Percentiles rank a stretch among this genome's conserved stretches.
Conservation (phyloP, 1,284 basidiomycete genomes). For the Melampsora americana region DNA sequence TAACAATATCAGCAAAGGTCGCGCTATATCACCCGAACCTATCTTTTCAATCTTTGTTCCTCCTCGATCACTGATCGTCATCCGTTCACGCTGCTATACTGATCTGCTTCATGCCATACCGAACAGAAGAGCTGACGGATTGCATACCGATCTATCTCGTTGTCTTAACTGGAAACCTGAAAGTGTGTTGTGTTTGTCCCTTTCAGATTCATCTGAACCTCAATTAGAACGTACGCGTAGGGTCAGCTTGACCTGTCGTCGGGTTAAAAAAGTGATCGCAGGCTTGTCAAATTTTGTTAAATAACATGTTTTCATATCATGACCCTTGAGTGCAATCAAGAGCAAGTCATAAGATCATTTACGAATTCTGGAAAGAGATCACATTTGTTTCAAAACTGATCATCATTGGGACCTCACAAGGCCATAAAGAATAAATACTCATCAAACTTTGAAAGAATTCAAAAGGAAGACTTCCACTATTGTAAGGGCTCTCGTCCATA, state of each 20-base stretch:
- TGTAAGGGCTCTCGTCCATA: no score
- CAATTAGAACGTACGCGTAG: constrained; percentile 63
- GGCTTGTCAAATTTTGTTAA: constrained; percentile 46
- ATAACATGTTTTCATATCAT: background rate
- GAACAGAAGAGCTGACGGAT: constrained; percentile 60
- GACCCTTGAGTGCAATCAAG: background rate
- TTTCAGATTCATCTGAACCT: constrained; percentile 46
- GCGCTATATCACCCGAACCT: constrained; percentile 64
- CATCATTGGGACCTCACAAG: no score
- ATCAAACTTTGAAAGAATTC: no score
- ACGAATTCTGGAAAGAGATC: no score
- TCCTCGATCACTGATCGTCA: constrained; percentile 74
- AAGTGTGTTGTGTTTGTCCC: constrained; percentile 45
- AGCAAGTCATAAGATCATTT: no score
- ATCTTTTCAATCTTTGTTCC: constrained; percentile 72
- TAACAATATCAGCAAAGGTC: constrained; percentile 53
- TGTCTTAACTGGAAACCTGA: constrained; percentile 42
- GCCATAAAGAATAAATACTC: no score
- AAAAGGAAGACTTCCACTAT: no score
- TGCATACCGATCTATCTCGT: background rate
- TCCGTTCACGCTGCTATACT: constrained; percentile 67
- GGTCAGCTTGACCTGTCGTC: constrained; percentile 81
- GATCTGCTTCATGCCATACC: constrained; percentile 64
- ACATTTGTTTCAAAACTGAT: no score
- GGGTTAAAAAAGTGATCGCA: constrained; percentile 59